These are phyloP conservation scores for Plasmodium yoelii DNA, from an alignment of 169 alveolate genomes.

Conservation along the genomic window DNA sequence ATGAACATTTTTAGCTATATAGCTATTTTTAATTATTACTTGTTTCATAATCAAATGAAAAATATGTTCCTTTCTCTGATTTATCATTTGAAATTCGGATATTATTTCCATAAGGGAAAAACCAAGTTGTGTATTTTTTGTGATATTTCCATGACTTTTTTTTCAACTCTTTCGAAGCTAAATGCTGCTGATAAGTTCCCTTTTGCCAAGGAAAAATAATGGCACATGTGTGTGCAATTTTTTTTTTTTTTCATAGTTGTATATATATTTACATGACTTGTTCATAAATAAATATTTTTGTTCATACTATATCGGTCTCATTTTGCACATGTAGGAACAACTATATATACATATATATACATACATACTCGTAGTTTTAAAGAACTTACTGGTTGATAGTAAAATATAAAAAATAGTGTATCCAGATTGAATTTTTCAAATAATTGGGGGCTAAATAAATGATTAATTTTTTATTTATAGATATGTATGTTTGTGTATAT, in stretches of 20 bases:
- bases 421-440: slow-evolving; percentile 78
- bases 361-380: background rate
- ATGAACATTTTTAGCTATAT: background rate
- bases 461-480: background rate
- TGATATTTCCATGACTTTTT: slow-evolving; percentile 81
- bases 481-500: background rate
- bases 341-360: background rate
- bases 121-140: slow-evolving; percentile 79
- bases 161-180: slow-evolving; percentile 80
- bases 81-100: slow-evolving; percentile 30
- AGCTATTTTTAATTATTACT: slow-evolving; percentile 12
- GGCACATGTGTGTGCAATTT: too few species aligned
- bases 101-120: slow-evolving; percentile 68
- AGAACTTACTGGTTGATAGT: slow-evolving; percentile 78
- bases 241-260: background rate
- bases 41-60: slow-evolving; percentile 73
- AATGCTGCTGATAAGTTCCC: slow-evolving; percentile 79
- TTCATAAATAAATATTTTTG: background rate
- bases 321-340: background rate
- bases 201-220: slow-evolving; percentile 3
- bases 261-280: slow-evolving; percentile 2
- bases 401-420: slow-evolving; percentile 81
- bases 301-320: background rate
- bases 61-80: slow-evolving; percentile 69
- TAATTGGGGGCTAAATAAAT: slow-evolving; percentile 34